These are phyloP conservation scores for Fusarium pilosicola DNA, from an alignment of 2,329 filamentous ascomycete genomes.

Conservation along the genomic window DNA sequence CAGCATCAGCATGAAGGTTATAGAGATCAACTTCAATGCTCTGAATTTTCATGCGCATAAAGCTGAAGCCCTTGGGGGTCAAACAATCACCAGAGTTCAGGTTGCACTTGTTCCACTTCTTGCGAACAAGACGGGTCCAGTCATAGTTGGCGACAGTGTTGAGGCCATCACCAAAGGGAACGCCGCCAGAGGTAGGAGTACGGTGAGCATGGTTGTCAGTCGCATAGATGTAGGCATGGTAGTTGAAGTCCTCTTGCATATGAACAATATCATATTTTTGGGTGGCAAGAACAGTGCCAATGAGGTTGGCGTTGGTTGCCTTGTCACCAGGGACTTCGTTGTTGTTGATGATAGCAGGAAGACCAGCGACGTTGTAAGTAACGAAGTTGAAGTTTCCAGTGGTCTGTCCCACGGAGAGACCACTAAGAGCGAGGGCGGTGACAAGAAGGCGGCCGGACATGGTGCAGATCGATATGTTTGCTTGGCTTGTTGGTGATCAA, in stretches of 20 bases:
- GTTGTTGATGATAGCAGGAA: conserved; percentile 64
- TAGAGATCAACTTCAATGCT: conserved; percentile 70
- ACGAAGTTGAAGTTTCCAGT: conserved; percentile 60
- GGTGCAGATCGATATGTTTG: conserved; percentile 4
- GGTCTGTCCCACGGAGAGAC: conserved; percentile 4
- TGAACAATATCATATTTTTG: conserved; percentile 71
- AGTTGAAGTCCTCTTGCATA: conserved; percentile 77
- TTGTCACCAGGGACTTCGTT: conserved; percentile 71
- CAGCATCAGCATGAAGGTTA: conserved; percentile 75
- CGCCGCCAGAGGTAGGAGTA: conserved; percentile 72
- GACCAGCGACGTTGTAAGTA: conserved; percentile 69
- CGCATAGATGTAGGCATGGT: conserved; percentile 70
- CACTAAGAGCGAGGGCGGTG: conserved; percentile 10
- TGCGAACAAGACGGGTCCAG: conserved; percentile 63
- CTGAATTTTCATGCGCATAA: conserved; percentile 67
- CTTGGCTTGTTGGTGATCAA: not conserved
- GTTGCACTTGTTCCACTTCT: conserved; percentile 69
- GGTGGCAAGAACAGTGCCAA: conserved; percentile 66
- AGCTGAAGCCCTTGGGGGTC: conserved; percentile 76
- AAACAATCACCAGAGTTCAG: conserved; percentile 69
- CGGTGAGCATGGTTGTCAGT: conserved; percentile 68
- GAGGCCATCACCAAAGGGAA: conserved; percentile 69
- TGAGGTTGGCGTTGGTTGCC: conserved; percentile 63
- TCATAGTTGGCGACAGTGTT: conserved; percentile 70
- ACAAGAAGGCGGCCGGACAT: conserved; percentile 13